Base-by-base conservation (phyloP, 1,139 yeast species). In the Hansenula lynferdii region DNA sequence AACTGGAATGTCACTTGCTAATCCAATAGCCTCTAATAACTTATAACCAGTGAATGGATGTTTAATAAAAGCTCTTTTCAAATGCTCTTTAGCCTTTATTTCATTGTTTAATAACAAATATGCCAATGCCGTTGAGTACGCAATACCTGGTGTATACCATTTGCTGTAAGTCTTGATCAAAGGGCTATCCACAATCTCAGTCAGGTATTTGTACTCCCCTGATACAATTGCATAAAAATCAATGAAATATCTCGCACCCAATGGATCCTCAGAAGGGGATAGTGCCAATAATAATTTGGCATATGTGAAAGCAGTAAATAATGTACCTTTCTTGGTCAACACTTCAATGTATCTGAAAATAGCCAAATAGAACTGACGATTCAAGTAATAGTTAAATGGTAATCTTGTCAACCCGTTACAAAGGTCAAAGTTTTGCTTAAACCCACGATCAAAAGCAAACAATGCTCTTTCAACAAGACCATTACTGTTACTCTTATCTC, bases 221-320 rank as follows among this genome's bases (percentile, higher is more conserved):
- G 86, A 70, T 63, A 79, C 67, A 9, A 85, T 65, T 6, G 92
- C 82, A 55, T 85, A 87, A 53, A 75, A 82, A 57, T 87, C 96
- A 49, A 87, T 79, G 58, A 86, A 84, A 52, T 82, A 80, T 46
- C 95, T 70, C 6, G 83, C 89, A 11, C 96, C 95, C 42, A 82
- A 64, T 0, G 96, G 96, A 64, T 87, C 97, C 36, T 82, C 86
- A 2, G 79, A 73, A 1, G 96, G 95, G 28, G 78, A 73, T 33
- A 87, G 62, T 1, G 87, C 75, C 47, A 83, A 64, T 37, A 89
- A 64, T 8, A 83, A 65, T 54, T 85, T 87, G 50, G 85, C 76
- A 64, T 80, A 87, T 31, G 78, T 73, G 39, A 85, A 71, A 1
- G 96, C 95, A 0, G 96, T 86, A 41, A 64, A 72, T 55, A 75